phyloP scores from a whole-genome alignment of 345 rosid genomes.

The Eutrema heterophyllum region DNA sequence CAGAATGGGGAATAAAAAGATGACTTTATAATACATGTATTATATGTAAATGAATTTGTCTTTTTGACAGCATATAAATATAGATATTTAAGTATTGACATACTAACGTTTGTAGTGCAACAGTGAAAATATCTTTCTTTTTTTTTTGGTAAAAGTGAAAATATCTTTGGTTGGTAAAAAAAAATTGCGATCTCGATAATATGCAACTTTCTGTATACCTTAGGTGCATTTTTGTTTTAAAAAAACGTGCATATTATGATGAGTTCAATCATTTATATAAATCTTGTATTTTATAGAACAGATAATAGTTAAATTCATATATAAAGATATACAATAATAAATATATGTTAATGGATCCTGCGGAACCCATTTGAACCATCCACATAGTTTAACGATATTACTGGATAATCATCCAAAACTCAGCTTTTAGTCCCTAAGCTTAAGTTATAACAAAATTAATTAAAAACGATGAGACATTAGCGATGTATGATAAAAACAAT shows the following conservation, averaged over 20 bases:
- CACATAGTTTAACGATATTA: background rate
- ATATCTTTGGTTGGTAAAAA: background rate
- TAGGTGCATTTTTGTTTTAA: background rate
- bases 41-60: background rate
- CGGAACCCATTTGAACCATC: background rate
- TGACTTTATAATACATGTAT: background rate
- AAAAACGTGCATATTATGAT: background rate
- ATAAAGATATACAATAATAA: background rate
- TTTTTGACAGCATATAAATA: background rate
- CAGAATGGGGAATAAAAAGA: constrained; percentile 14
- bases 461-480: background rate
- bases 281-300: background rate
- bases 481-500: background rate
- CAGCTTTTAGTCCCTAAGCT: background rate
- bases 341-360: background rate
- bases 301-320: background rate
- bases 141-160: no score
- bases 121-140: background rate
- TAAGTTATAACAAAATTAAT: background rate
- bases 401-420: constrained; percentile 17
- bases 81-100: background rate
- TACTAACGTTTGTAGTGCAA: background rate
- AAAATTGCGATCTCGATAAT: background rate
- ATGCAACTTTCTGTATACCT: background rate
- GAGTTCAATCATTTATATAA: background rate